Evolutionary conservation across 2,329 filamentous ascomycete species (phyloP).

Genomic region (Talaromyces funiculosus): DNA sequence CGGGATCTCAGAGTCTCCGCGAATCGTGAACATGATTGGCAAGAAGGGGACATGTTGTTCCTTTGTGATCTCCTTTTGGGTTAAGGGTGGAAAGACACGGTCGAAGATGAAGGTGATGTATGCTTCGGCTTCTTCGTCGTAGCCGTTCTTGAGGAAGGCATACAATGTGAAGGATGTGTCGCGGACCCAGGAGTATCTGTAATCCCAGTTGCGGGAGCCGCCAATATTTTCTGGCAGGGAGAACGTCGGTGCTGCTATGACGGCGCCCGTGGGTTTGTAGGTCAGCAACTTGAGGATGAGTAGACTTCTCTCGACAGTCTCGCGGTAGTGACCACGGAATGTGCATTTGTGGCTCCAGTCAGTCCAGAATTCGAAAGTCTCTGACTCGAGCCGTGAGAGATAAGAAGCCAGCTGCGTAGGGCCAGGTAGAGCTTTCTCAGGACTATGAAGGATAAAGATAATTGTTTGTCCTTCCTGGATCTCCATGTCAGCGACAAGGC

Average conservation of each 20-base stretch:
- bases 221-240: constrained; percentile 70
- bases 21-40: constrained; percentile 78
- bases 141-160: constrained; percentile 67
- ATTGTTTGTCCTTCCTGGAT: constrained; percentile 62
- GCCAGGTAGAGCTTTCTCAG: constrained; percentile 54
- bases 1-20: constrained; percentile 67
- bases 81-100: constrained; percentile 47
- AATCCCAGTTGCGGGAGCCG: constrained; percentile 51
- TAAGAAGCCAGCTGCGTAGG: constrained; percentile 53
- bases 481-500: constrained; percentile 55
- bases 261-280: constrained; percentile 72
- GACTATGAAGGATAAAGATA: constrained; percentile 63
- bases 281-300: constrained; percentile 72
- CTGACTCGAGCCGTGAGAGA: constrained; percentile 59
- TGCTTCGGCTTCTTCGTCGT: constrained; percentile 67
- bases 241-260: constrained; percentile 70
- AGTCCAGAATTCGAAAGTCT: constrained; percentile 67
- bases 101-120: constrained; percentile 76
- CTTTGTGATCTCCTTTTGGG: constrained; percentile 50
- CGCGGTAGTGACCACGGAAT: constrained; percentile 67
- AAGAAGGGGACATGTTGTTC: constrained; percentile 51
- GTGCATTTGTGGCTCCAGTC: constrained; percentile 66
- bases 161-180: constrained; percentile 75
- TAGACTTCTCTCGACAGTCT: constrained; percentile 64
- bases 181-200: constrained; percentile 65